Conservation (phyloP, 164 flowering plant species). For the Chloranthus sessilifolius region DNA sequence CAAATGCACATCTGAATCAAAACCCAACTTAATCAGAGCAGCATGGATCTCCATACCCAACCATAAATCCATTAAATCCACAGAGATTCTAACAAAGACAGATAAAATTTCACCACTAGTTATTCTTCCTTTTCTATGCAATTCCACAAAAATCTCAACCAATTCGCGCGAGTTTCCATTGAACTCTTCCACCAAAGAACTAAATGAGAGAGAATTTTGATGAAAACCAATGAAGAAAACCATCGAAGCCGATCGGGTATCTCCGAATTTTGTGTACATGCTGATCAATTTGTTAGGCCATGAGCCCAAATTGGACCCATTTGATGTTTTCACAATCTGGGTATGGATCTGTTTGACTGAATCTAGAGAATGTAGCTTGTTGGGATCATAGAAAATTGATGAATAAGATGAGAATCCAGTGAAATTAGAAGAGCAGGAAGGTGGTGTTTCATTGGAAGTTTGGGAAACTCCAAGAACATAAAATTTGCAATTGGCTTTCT, state of each 20-base stretch:
- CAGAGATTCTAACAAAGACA: slow-evolving; percentile 33
- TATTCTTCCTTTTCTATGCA: slow-evolving; percentile 35
- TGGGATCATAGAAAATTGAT: slow-evolving; percentile 6
- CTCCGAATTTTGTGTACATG: slow-evolving; percentile 39
- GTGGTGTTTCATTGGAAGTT: slow-evolving; percentile 11
- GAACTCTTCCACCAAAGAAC: slow-evolving; percentile 35
- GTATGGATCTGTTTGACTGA: slow-evolving; percentile 43
- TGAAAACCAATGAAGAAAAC: slow-evolving; percentile 36
- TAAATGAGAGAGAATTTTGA: slow-evolving; percentile 27
- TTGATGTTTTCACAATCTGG: slow-evolving; percentile 40
- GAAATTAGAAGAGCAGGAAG: slow-evolving; percentile 10
- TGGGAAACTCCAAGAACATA: slow-evolving; percentile 16
- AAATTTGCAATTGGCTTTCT: slow-evolving; percentile 6
- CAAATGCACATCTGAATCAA: slow-evolving; percentile 35
- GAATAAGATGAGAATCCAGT: background rate
- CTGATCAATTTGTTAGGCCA: slow-evolving; percentile 25
- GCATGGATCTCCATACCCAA: slow-evolving; percentile 54
- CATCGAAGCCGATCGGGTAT: slow-evolving; percentile 38
- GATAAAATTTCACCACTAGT: slow-evolving; percentile 25
- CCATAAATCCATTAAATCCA: slow-evolving; percentile 24
- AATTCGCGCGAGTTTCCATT: slow-evolving; percentile 20
- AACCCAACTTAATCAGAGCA: slow-evolving; percentile 48
- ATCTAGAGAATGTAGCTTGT: slow-evolving; percentile 22
- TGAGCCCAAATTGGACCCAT: slow-evolving; percentile 15
- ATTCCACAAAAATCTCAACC: slow-evolving; percentile 45